Conservation (phyloP, 1,139 yeast genomes). For the Maudiozyma humilis region DNA sequence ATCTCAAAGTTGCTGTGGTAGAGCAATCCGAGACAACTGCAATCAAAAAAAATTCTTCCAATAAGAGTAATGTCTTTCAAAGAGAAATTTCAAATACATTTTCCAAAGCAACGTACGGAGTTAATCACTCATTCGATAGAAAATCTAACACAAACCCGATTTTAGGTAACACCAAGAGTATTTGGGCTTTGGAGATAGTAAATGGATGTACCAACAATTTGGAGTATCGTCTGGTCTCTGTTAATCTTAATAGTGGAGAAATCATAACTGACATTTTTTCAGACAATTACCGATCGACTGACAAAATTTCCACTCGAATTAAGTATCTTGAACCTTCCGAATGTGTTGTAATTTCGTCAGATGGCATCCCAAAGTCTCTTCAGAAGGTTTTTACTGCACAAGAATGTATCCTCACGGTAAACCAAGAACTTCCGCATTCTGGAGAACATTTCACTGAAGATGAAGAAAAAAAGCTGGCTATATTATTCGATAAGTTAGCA, state of each 20-base stretch:
- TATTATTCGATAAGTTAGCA: background rate
- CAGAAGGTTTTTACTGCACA: conserved; percentile 14
- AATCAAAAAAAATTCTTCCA: conserved; percentile 41
- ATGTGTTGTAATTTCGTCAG: conserved; percentile 33
- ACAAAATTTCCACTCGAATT: conserved; percentile 64
- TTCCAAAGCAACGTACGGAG: conserved; percentile 73
- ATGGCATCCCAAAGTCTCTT: conserved; percentile 22
- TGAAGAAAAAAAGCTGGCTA: too few species aligned
- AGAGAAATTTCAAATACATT: conserved; percentile 65
- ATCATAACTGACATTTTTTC: conserved; percentile 60
- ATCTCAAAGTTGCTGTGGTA: conserved; percentile 76
- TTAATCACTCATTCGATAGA: conserved; percentile 35
- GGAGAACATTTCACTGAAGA: too few species aligned
- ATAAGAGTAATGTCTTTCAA: conserved; percentile 45
- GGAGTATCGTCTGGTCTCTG: conserved; percentile 38
- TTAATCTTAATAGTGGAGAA: conserved; percentile 73
- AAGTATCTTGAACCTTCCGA: conserved; percentile 72
- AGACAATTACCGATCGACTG: conserved; percentile 44
- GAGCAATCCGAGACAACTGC: conserved; percentile 81
- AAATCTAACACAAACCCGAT: conserved; percentile 31
- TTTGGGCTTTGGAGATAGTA: conserved; percentile 22
- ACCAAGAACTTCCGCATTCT: too few species aligned
- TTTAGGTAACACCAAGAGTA: conserved; percentile 24
- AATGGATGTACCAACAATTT: conserved; percentile 17
- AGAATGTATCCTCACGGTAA: too few species aligned